Conservation (phyloP, 2,329 filamentous ascomycete genomes). For the Arthroderma sp. region DNA sequence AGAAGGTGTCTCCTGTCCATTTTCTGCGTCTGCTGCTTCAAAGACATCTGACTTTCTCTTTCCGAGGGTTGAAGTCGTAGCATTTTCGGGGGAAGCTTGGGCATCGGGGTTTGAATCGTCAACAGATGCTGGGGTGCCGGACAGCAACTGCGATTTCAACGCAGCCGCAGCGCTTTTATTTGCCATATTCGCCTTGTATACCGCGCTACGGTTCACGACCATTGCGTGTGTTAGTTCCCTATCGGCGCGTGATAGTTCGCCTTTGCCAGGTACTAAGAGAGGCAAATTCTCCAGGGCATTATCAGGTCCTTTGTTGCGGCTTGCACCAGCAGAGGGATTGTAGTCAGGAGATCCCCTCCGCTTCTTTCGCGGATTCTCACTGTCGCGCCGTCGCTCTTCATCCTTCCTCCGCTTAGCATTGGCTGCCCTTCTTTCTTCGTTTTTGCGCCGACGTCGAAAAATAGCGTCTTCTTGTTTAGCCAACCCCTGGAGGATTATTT, state of each 20-base stretch:
- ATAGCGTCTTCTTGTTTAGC: slow-evolving; percentile 90
- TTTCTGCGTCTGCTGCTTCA: slow-evolving; percentile 45
- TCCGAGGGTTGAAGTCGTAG: slow-evolving; percentile 22
- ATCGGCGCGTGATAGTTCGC: slow-evolving; percentile 43
- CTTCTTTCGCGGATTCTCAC: slow-evolving; percentile 27
- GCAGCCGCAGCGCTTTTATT: slow-evolving; percentile 92
- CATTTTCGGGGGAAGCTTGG: slow-evolving; percentile 12
- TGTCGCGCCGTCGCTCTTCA: slow-evolving; percentile 45
- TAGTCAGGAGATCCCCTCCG: slow-evolving; percentile 34
- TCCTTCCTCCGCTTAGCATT: slow-evolving; percentile 66
- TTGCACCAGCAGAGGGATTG: slow-evolving; percentile 16
- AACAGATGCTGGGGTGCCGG: slow-evolving; percentile 15
- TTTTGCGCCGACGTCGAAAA: slow-evolving; percentile 74
- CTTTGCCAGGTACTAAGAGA: slow-evolving; percentile 44
- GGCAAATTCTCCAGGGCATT: slow-evolving; percentile 35
- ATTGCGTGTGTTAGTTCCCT: slow-evolving; percentile 69
- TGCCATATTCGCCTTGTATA: slow-evolving; percentile 58
- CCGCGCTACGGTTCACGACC: slow-evolving; percentile 59
- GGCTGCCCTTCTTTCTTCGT: slow-evolving; percentile 70
- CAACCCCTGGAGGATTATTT: slow-evolving; percentile 74
- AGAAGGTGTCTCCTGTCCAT: slow-evolving; percentile 45
- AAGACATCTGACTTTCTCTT: slow-evolving; percentile 57
- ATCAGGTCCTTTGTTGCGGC: slow-evolving; percentile 17
- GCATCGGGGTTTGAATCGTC: slow-evolving; percentile 16
- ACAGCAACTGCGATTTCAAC: slow-evolving; percentile 65